Conservation (phyloP, 2,329 filamentous ascomycete genomes). For the Fusarium scirpi region DNA sequence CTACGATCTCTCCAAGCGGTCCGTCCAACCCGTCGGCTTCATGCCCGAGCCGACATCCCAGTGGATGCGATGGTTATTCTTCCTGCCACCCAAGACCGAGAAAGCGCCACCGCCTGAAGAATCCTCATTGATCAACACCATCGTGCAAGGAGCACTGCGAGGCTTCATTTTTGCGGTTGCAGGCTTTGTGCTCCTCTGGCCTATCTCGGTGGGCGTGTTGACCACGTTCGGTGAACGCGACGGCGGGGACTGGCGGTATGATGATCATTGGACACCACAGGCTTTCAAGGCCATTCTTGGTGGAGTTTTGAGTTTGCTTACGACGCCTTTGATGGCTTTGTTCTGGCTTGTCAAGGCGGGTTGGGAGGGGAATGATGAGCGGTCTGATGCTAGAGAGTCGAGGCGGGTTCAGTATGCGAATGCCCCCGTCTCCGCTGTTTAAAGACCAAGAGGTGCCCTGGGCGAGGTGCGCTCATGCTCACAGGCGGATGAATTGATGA, state of each 20-base stretch:
- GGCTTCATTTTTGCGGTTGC: constrained; percentile 48
- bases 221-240: constrained; percentile 52
- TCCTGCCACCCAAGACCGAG: constrained; percentile 17
- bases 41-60: constrained; percentile 51
- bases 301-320: constrained; percentile 59
- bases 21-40: constrained; percentile 62
- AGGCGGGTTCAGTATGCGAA: constrained; percentile 7
- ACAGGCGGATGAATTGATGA: constrained; percentile 1
- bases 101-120: not conserved
- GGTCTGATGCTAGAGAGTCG: constrained; percentile 15
- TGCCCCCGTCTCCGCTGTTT: constrained; percentile 3
- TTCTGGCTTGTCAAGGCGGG: constrained; percentile 65
- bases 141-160: constrained; percentile 49
- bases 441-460: not conserved
- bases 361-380: constrained; percentile 51
- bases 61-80: constrained; percentile 56
- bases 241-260: constrained; percentile 59
- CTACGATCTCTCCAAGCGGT: constrained; percentile 58
- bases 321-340: constrained; percentile 60
- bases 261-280: constrained; percentile 59
- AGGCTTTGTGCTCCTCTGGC: constrained; percentile 60
- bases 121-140: not conserved
- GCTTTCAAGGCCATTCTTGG: constrained; percentile 64
- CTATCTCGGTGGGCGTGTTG: constrained; percentile 58
- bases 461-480: not conserved